Conservation (phyloP, 768 basidiomycete species). For the Pleurotus djamor region DNA sequence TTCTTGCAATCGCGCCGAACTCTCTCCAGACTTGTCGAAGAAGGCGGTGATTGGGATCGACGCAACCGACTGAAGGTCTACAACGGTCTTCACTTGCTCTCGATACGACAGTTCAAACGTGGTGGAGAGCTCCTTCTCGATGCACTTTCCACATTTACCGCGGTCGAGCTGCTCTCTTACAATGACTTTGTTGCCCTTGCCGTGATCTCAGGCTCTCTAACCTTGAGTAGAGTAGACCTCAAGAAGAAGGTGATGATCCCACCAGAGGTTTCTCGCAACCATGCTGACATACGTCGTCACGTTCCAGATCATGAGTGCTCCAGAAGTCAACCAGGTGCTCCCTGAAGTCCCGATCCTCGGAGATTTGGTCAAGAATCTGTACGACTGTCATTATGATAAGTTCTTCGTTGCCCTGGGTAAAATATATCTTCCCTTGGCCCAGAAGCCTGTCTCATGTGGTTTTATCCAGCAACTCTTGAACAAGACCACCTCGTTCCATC, state of each 20-base stretch:
- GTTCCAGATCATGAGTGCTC: conserved; percentile 72
- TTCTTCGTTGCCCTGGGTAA: conserved; percentile 89
- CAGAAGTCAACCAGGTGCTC: conserved; percentile 85
- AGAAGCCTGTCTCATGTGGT: neutral
- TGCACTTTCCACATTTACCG: conserved; percentile 92
- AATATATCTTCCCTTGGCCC: conserved; percentile 12
- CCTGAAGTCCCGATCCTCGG: conserved; percentile 82
- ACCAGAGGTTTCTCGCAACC: neutral
- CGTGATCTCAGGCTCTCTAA: conserved; percentile 76
- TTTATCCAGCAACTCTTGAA: conserved; percentile 74
- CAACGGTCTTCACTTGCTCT: conserved; percentile 78
- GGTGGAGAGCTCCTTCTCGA: conserved; percentile 87
- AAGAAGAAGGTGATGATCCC: conserved; percentile 75
- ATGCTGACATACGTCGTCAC: conserved; percentile 6
- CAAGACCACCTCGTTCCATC: conserved; percentile 86
- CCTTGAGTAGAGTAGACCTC: conserved; percentile 78
- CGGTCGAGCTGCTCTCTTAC: conserved; percentile 84
- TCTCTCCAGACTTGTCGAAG: conserved; percentile 72
- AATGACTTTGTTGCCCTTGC: conserved; percentile 88
- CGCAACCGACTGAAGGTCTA: conserved; percentile 97
- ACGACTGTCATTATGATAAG: conserved; percentile 92
- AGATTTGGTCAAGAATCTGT: conserved; percentile 82
- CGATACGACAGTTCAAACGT: conserved; percentile 89
- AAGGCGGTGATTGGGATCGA: conserved; percentile 98
- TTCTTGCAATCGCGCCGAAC: too few relatives aligned